Evolutionary conservation across 1,284 basidiomycete species (phyloP).

Genomic region (Ustilago sp.): DNA sequence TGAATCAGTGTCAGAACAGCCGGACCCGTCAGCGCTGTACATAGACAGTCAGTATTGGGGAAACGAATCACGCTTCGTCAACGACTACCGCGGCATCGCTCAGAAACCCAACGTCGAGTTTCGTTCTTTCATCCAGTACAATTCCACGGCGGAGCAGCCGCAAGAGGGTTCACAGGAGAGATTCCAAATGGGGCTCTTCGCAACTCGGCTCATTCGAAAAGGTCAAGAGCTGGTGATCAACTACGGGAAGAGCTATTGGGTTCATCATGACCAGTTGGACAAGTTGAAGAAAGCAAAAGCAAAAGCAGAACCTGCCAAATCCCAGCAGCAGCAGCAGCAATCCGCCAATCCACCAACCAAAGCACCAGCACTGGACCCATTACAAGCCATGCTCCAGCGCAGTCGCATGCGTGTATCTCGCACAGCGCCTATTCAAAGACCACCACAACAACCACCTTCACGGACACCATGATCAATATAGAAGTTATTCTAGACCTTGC

Average conservation of each 20-base stretch:
- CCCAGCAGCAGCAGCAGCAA: background rate
- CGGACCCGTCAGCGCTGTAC: constrained; percentile 33
- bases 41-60: constrained; percentile 72
- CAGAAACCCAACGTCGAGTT: constrained; percentile 55
- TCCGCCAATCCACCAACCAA: background rate
- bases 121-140: constrained; percentile 41
- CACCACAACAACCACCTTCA: constrained; percentile 17
- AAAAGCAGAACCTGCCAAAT: background rate
- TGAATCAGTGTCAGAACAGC: background rate
- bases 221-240: constrained; percentile 88
- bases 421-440: constrained; percentile 11
- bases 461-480: constrained; percentile 7
- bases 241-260: constrained; percentile 94
- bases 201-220: constrained; percentile 76
- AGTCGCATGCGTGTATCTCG: constrained; percentile 37
- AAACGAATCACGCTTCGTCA: constrained; percentile 76
- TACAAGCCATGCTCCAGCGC: constrained; percentile 43
- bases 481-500: constrained; percentile 4
- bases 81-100: constrained; percentile 62
- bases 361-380: constrained; percentile 13
- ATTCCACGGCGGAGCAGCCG: background rate
- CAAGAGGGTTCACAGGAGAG: background rate
- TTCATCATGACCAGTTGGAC: constrained; percentile 29
- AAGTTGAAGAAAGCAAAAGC: background rate
- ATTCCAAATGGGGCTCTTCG: constrained; percentile 50